A percentile compares a stretch with the other conserved stretches of the same genome.
Conservation (phyloP, 2,329 filamentous ascomycete species). For the Exophiala calicioides region DNA sequence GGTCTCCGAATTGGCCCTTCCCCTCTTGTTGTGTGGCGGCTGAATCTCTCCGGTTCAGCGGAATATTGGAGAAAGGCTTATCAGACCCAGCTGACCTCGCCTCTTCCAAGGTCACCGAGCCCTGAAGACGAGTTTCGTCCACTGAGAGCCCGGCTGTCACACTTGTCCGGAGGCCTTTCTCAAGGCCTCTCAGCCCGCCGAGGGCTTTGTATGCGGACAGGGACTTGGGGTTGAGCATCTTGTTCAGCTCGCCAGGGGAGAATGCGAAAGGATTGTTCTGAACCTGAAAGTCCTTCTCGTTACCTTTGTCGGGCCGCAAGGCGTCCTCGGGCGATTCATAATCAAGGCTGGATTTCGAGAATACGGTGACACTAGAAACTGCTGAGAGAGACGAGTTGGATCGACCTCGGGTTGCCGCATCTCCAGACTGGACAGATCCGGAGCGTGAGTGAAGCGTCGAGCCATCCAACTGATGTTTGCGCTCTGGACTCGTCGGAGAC, state of each 20-base stretch:
- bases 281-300: conserved; percentile 73
- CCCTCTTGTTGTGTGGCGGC: conserved; percentile 20
- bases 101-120: conserved; percentile 70
- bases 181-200: conserved; percentile 75
- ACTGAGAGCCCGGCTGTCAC: conserved; percentile 71
- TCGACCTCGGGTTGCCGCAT: conserved; percentile 35
- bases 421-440: conserved; percentile 38
- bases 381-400: conserved; percentile 34
- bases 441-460: conserved; percentile 47
- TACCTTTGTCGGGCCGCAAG: conserved; percentile 72
- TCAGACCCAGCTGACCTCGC: conserved; percentile 47
- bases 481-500: conserved; percentile 38
- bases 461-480: conserved; percentile 39
- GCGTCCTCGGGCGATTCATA: conserved; percentile 32
- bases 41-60: conserved; percentile 4
- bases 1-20: conserved; percentile 53
- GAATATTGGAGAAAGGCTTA: conserved; percentile 21
- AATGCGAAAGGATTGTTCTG: conserved; percentile 84
- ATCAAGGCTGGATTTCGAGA: conserved; percentile 28
- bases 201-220: conserved; percentile 77
- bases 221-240: conserved; percentile 87
- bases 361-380: conserved; percentile 20
- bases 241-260: conserved; percentile 77
- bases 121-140: conserved; percentile 70
- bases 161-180: conserved; percentile 75